Percentiles rank a stretch among this genome's conserved stretches.
phyloP scores from a whole-genome alignment of 805 yeast genomes.

The Schizosaccharomyces lindneri region DNA sequence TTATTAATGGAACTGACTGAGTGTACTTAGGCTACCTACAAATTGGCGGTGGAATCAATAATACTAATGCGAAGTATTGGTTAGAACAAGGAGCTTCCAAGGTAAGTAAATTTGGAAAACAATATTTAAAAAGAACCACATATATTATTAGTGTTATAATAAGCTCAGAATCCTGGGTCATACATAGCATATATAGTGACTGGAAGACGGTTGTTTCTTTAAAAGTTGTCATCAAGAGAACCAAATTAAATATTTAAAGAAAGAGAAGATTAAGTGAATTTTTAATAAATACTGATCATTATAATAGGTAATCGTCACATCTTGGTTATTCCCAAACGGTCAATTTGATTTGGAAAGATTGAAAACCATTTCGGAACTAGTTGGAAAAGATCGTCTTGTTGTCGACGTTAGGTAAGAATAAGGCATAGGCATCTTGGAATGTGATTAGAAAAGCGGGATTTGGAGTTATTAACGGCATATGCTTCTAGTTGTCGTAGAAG shows the following conservation, averaged over 20 bases:
- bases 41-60: conserved; percentile 3
- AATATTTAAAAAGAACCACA: too few relatives aligned
- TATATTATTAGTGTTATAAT: too few relatives aligned
- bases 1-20: neutral
- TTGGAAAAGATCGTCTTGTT: conserved; percentile 47
- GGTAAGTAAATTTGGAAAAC: conserved; percentile 4
- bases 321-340: conserved; percentile 62
- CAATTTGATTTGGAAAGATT: conserved; percentile 29
- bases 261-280: too few relatives aligned
- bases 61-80: conserved; percentile 53
- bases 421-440: neutral
- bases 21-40: neutral
- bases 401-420: conserved; percentile 32
- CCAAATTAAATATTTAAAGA: too few relatives aligned
- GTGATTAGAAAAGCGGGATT: conserved; percentile 10
- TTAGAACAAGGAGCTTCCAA: conserved; percentile 55
- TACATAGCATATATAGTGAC: too few relatives aligned
- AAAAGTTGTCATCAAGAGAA: too few relatives aligned
- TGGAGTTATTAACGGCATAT: neutral
- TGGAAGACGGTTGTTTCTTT: too few relatives aligned
- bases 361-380: conserved; percentile 21
- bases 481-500: conserved; percentile 8
- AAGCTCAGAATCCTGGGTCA: too few relatives aligned
- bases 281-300: too few relatives aligned
- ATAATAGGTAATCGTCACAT: conserved; percentile 48